Evolutionary conservation across 441 rosid genomes (phyloP), one percentile per base, ranked within the genome.

Genomic region (Pelargonium cotyledonis): DNA sequence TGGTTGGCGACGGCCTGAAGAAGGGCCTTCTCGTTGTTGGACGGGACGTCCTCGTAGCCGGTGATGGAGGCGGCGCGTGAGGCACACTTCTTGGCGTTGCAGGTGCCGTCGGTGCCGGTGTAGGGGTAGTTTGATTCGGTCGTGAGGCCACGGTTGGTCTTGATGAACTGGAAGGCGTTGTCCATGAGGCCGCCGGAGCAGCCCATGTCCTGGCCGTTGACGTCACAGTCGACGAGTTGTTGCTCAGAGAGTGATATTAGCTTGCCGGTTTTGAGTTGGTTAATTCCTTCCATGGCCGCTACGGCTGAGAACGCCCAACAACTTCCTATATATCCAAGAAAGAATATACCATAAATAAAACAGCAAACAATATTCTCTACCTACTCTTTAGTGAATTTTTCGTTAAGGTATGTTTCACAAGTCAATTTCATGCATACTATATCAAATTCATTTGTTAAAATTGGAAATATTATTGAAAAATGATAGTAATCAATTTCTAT

Each of bases 251-350:
- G 53, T 10, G 81, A 71, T 6, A 75, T 11, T 2, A 78, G 8
- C 43, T 74, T 65, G 3, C 81, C 78, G 0, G 78, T 68, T 6
- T 41, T 43, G 15, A 78, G 67, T 26, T 63, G 29, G 57, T 55
- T 3, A 16, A 71, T 44, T 53, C 81, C 78, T 71, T 74, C 78
- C 65, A 74, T 66, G 0, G 76, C 81, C 2, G 76, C 78, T 19
- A 78, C 76, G 0, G 78, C 78, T 2, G 81, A 78, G 67, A 78
- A 75, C 0, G 81, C 81, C 81, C 78, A 74, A 65, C 81, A 78
- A 49, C 78, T 9, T 9, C 53, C 51, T 46, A 46, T 23, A 23
- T 23, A 23, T 23, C 26, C 26, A n/a, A n/a, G n/a, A n/a, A 23
- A 23, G 26, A 23, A 23, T 23, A 23, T 23, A 23, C 26, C 26